Evolutionary conservation across 257 asterid species (phyloP), one percentile per base, ranked within the genome.

Genomic region (Plantago ovata): DNA sequence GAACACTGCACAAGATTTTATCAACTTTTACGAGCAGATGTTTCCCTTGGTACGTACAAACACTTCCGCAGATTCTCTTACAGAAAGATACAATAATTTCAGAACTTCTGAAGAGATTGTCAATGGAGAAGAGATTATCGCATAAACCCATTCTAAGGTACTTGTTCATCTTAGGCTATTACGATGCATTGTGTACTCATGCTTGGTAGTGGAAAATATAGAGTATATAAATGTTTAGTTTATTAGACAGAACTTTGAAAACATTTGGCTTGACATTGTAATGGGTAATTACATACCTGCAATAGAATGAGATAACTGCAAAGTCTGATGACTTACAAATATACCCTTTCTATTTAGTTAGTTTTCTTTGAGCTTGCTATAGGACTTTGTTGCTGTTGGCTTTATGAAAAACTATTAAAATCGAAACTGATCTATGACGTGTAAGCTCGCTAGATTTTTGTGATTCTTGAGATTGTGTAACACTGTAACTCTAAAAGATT

Each of bases 1-100:
- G 43, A 92, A 92, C 74, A 92, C 97, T 10, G 96, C 95, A 0
- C 91, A 84, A 75, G 97, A 82, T 67, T 92, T 92, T 69, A 92
- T 88, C 64, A 75, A 96, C 38, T 71, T 82, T 77, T 92, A 92
- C 44, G 94, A 85, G 77, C 89, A 92, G 78, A 63, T 76, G 61
- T 73, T 86, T 68, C 95, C 97, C 45, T 62, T 80, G 74, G 94
- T 92, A n/a, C n/a, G n/a, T n/a, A 58, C 98, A 92, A 74, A 92
- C 96, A 39, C 80, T 88, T 52, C 95, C 95, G 2, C 97, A 79
- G 58, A 86, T 92, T 70, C 75, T 92, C 75, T 69, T 88, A 79
- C 95, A 88, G 53, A 92, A 82, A 78, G 95, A 84, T 49, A 49
- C 70, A 47, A 83, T 92, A 58, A 44, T 88, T n/a, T 47, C 77